Conservation (phyloP, 192 early-diverging fungal species). For the Gaertneriomyces sp. region DNA sequence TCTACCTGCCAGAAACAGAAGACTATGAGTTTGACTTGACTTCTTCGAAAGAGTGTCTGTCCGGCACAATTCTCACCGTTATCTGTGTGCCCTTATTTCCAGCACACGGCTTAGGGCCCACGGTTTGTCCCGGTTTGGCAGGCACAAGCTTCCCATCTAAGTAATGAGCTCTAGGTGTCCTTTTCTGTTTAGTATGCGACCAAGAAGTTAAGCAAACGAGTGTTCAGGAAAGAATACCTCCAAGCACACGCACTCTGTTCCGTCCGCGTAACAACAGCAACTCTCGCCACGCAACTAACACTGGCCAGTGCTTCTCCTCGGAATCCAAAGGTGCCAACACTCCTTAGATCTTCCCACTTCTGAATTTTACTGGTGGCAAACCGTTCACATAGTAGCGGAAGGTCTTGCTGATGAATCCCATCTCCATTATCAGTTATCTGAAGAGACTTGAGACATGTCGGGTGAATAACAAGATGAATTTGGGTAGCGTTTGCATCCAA, state of each 20-base stretch:
- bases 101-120: slow-evolving; percentile 88
- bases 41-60: too few species aligned
- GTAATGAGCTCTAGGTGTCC: slow-evolving; percentile 66
- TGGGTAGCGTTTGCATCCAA: slow-evolving; percentile 87
- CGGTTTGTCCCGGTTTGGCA: slow-evolving; percentile 62
- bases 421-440: slow-evolving; percentile 94
- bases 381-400: slow-evolving; percentile 86
- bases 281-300: slow-evolving; percentile 91
- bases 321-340: slow-evolving; percentile 91
- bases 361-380: slow-evolving; percentile 93
- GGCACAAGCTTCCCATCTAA: slow-evolving; percentile 82
- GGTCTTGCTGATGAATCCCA: slow-evolving; percentile 84
- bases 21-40: neutral
- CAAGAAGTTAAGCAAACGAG: neutral
- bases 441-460: slow-evolving; percentile 89
- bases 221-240: slow-evolving; percentile 24
- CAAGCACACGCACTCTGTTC: slow-evolving; percentile 45
- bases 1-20: slow-evolving; percentile 57
- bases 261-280: slow-evolving; percentile 65
- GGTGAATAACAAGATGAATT: slow-evolving; percentile 79
- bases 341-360: slow-evolving; percentile 77
- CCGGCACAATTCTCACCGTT: slow-evolving; percentile 47
- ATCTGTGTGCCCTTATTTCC: slow-evolving; percentile 95
- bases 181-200: neutral
- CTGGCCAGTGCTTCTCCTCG: slow-evolving; percentile 96